Conservation (phyloP, 495 filamentous ascomycete genomes). For the Beverwykella pulmonaria region DNA sequence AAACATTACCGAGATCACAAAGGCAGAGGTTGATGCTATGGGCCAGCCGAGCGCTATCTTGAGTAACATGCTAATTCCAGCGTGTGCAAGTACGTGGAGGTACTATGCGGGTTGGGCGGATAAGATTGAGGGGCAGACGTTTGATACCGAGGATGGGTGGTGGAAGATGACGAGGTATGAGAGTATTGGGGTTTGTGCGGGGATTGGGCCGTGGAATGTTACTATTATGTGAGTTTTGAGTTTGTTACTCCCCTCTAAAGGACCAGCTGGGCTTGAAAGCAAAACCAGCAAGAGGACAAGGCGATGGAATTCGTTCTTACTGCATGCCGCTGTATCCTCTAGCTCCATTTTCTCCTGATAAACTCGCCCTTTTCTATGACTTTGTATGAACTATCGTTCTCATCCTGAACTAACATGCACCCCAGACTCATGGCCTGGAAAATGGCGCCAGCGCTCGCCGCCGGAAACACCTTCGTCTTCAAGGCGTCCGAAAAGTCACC, state of each 20-base stretch:
- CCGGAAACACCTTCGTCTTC: slow-evolving; percentile 45
- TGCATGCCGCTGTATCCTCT: too few relatives aligned
- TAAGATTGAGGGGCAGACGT: slow-evolving; percentile 29
- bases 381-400: too few relatives aligned
- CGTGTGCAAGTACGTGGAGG: slow-evolving; percentile 14
- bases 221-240: slow-evolving; percentile 29
- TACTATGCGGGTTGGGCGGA: slow-evolving; percentile 37
- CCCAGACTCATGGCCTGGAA: slow-evolving; percentile 38
- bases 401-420: neutral
- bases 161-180: slow-evolving; percentile 46
- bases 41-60: slow-evolving; percentile 13
- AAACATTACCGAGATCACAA: slow-evolving; percentile 21
- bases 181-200: slow-evolving; percentile 44
- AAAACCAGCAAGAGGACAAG: too few relatives aligned
- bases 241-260: neutral
- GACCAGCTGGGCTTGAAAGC: too few relatives aligned
- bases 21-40: slow-evolving; percentile 18
- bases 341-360: too few relatives aligned
- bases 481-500: slow-evolving; percentile 46
- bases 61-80: slow-evolving; percentile 1
- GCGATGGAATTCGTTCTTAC: too few relatives aligned
- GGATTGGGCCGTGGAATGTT: slow-evolving; percentile 46
- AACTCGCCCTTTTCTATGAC: too few relatives aligned
- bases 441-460: slow-evolving; percentile 43
- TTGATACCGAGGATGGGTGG: slow-evolving; percentile 35